Evolutionary conservation across 2,329 filamentous ascomycete species (phyloP).

Genomic region (Myriosclerotinia curreyana): DNA sequence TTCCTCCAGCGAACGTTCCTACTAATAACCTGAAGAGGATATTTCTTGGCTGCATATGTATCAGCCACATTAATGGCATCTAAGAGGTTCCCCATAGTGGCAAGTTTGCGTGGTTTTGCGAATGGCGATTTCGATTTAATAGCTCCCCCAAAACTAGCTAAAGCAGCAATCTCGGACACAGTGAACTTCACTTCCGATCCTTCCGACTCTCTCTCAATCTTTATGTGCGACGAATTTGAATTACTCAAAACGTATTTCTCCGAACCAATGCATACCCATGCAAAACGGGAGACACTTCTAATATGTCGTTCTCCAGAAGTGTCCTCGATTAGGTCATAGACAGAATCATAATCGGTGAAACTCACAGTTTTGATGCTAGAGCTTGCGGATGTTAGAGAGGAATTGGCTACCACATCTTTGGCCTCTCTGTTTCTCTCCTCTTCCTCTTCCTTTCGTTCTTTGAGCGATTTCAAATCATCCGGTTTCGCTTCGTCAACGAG

Average conservation of each 20-base stretch:
- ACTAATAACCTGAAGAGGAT: conserved; percentile 64
- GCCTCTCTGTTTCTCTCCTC: conserved; percentile 29
- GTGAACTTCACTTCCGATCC: conserved; percentile 26
- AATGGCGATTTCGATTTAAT: conserved; percentile 55
- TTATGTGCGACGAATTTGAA: conserved; percentile 59
- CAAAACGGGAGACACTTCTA: conserved; percentile 66
- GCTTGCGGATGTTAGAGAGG: not conserved
- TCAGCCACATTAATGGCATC: conserved; percentile 83
- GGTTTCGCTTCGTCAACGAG: conserved; percentile 66
- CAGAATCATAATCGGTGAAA: conserved; percentile 87
- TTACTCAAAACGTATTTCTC: conserved; percentile 69
- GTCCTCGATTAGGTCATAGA: conserved; percentile 88
- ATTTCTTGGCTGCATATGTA: conserved; percentile 67
- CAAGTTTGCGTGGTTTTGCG: conserved; percentile 65
- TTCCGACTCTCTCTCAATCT: conserved; percentile 43
- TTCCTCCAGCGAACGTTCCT: conserved; percentile 68
- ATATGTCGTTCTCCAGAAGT: conserved; percentile 76
- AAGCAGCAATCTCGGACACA: conserved; percentile 41
- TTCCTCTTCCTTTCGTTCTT: conserved; percentile 49
- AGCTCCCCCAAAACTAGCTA: conserved; percentile 22
- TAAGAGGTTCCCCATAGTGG: conserved; percentile 61
- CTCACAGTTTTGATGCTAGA: conserved; percentile 41
- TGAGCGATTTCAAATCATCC: conserved; percentile 57
- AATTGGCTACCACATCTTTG: conserved; percentile 7
- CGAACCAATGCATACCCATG: conserved; percentile 79